Evolutionary conservation across 805 yeast genomes (phyloP).

Genomic region (Pichia occidentalis): DNA sequence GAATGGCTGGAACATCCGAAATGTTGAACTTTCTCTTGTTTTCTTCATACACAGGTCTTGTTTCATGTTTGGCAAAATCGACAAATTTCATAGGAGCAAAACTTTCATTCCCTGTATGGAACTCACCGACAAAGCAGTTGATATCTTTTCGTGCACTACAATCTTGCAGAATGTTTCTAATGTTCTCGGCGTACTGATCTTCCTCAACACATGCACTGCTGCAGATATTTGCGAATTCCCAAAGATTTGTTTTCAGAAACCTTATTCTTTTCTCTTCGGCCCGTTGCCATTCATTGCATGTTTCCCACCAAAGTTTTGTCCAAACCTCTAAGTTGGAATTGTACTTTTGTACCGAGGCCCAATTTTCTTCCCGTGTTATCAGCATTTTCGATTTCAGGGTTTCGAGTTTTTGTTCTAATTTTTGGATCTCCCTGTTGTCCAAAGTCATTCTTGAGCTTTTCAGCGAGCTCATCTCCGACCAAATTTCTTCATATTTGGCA

Average conservation of each 20-base stretch:
- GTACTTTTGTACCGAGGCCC: constrained; percentile 43
- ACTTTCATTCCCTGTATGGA: constrained; percentile 61
- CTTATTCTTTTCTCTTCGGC: constrained; percentile 70
- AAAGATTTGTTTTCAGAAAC: constrained; percentile 60
- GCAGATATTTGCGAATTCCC: constrained; percentile 71
- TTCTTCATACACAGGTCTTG: constrained; percentile 6
- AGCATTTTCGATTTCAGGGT: constrained; percentile 39
- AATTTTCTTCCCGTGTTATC: constrained; percentile 48
- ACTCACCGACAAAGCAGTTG: constrained; percentile 41
- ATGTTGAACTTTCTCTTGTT: constrained; percentile 12
- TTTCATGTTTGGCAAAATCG: constrained; percentile 41
- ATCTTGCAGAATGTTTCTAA: constrained; percentile 60
- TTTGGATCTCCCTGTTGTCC: constrained; percentile 68
- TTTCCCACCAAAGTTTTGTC: constrained; percentile 64
- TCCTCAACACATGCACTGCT: constrained; percentile 73
- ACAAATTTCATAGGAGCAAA: constrained; percentile 55
- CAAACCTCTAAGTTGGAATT: constrained; percentile 56
- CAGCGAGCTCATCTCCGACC: constrained; percentile 51
- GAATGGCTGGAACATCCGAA: constrained; percentile 17
- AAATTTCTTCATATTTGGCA: constrained; percentile 49
- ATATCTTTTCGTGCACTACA: constrained; percentile 60
- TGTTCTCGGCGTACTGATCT: constrained; percentile 68
- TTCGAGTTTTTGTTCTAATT: constrained; percentile 47
- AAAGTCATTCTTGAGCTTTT: constrained; percentile 59
- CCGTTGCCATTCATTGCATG: constrained; percentile 56